These are phyloP conservation scores for Basipetospora chlamydospora DNA, from an alignment of 2,329 filamentous ascomycete species.

Conservation along the genomic window DNA sequence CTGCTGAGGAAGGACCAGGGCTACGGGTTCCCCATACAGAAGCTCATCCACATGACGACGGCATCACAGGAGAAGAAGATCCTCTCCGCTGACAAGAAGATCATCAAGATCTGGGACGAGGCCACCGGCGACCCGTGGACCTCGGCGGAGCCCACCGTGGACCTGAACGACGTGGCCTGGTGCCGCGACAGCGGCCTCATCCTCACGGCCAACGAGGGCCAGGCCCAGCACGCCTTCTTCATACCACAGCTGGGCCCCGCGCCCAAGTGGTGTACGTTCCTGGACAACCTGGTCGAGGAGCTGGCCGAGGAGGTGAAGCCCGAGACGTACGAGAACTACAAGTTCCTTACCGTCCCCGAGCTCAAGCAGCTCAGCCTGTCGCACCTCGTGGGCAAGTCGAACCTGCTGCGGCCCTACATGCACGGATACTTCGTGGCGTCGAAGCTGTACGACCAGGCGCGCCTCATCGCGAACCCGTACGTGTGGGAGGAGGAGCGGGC, in stretches of 20 bases:
- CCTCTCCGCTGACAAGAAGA: constrained; percentile 81
- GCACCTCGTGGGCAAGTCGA: constrained; percentile 82
- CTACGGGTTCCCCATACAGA: constrained; percentile 85
- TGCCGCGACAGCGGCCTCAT: constrained; percentile 89
- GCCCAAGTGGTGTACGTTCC: constrained; percentile 88
- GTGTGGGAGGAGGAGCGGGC: constrained; percentile 83
- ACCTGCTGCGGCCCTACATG: constrained; percentile 89
- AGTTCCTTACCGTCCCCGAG: constrained; percentile 84
- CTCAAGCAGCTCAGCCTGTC: constrained; percentile 73
- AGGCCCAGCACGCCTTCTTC: constrained; percentile 89
- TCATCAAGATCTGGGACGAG: constrained; percentile 94
- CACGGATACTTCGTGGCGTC: constrained; percentile 97
- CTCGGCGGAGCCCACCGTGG: constrained; percentile 84
- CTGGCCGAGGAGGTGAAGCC: constrained; percentile 75
- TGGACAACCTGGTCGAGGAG: constrained; percentile 96
- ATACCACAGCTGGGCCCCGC: constrained; percentile 87
- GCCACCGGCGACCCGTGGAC: constrained; percentile 79
- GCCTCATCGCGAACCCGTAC: constrained; percentile 85
- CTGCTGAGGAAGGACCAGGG: constrained; percentile 89
- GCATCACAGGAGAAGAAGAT: constrained; percentile 72
- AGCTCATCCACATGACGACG: constrained; percentile 58
- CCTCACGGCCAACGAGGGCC: constrained; percentile 89
- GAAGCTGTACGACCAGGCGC: constrained; percentile 87
- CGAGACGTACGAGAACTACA: constrained; percentile 96
- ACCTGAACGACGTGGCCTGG: constrained; percentile 90